A percentile compares a stretch with the other conserved stretches of the same genome.
Evolutionary conservation across 192 early-diverging fungal species (phyloP).

Genomic region (Backusella morwellensis): DNA sequence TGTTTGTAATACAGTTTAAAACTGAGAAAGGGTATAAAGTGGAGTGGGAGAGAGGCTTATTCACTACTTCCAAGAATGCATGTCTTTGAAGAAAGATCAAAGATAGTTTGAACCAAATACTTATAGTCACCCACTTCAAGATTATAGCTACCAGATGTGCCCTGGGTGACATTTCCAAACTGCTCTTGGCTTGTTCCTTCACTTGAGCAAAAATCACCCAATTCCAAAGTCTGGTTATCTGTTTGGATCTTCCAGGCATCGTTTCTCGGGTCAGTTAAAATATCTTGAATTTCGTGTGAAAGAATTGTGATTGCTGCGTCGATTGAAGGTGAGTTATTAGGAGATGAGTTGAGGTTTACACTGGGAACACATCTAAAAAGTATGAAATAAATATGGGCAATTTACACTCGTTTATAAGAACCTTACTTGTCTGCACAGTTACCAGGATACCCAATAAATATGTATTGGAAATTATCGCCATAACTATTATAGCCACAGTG

Average conservation of each 20-base stretch:
- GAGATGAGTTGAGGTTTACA: constrained; percentile 15
- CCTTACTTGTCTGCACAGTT: constrained; percentile 3
- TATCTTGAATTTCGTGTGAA: constrained; percentile 30
- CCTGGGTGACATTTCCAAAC: constrained; percentile 10
- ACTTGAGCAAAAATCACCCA: constrained; percentile 25
- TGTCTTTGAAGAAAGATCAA: constrained; percentile 63
- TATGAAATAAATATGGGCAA: not conserved
- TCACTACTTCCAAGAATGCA: constrained; percentile 46
- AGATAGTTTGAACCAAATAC: constrained; percentile 28
- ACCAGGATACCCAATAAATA: constrained; percentile 31
- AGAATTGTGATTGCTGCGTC: constrained; percentile 28
- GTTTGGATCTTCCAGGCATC: constrained; percentile 23
- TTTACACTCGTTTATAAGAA: not conserved
- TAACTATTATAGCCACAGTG: constrained; percentile 27
- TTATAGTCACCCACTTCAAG: constrained; percentile 10
- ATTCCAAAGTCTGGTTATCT: not conserved
- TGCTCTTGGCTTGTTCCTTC: constrained; percentile 3
- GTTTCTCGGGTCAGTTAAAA: constrained; percentile 26
- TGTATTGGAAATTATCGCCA: constrained; percentile 22
- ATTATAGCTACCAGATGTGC: constrained; percentile 15
- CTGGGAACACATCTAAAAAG: constrained; percentile 24
- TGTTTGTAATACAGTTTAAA: not conserved
- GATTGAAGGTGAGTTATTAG: constrained; percentile 20
- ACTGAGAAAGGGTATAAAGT: not conserved
- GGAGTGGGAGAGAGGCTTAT: not conserved